These are phyloP conservation scores for Babesia bigemina DNA, from an alignment of 169 alveolate species.

Conservation along the genomic window DNA sequence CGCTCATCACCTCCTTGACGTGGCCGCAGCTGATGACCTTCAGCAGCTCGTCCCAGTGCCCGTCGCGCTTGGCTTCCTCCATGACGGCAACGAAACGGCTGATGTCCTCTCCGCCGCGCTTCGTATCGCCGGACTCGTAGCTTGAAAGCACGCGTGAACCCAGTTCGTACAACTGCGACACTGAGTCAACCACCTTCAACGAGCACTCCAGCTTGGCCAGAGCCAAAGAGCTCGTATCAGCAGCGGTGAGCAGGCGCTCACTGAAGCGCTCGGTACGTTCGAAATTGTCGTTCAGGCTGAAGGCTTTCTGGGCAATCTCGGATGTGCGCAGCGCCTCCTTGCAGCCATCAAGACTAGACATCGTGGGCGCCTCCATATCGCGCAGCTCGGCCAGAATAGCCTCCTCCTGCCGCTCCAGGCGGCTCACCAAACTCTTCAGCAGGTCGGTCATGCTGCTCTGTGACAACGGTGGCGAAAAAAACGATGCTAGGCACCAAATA, in stretches of 20 bases:
- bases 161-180: conserved; percentile 29
- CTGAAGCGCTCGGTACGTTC: conserved; percentile 38
- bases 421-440: conserved; percentile 17
- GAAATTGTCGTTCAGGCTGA: conserved; percentile 35
- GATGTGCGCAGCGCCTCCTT: conserved; percentile 7
- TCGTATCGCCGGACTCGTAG: conserved; percentile 9
- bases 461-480: not conserved
- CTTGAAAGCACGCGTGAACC: conserved; percentile 36
- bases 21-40: conserved; percentile 47
- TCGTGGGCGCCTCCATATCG: conserved; percentile 24
- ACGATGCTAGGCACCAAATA: not conserved
- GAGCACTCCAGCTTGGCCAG: conserved; percentile 34
- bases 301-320: conserved; percentile 1
- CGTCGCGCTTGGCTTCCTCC: conserved; percentile 42
- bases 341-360: conserved; percentile 22
- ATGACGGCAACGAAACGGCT: conserved; percentile 31
- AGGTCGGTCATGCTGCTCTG: not conserved
- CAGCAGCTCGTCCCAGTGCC: conserved; percentile 60
- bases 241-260: conserved; percentile 27
- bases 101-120: conserved; percentile 1
- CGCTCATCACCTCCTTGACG: conserved; percentile 45
- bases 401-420: conserved; percentile 34
- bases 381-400: conserved; percentile 31
- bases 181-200: conserved; percentile 48
- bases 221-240: conserved; percentile 37